Base-by-base conservation (phyloP, 2,329 filamentous ascomycete genomes). In the Penicillium sp. region DNA sequence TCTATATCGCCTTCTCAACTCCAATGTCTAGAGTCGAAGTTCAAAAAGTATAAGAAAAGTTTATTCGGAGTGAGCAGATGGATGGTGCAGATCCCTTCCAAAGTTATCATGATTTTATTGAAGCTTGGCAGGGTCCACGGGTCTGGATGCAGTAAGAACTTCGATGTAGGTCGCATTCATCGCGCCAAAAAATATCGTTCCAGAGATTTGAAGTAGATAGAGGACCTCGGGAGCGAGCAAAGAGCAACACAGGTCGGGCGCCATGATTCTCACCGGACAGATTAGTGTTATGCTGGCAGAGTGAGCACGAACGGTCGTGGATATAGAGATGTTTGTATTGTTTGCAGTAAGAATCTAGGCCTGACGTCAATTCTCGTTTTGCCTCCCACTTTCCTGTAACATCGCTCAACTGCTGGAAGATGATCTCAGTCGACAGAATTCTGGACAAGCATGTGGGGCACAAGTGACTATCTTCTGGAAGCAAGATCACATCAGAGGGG, bases 311-410 rank as follows among this genome's bases (percentile, higher is more conserved):
- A 34, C 11, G 21, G 16, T 9, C 4, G 43, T 27, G 44, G 42
- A 47, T 43, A 38, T 44, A 43, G 48, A 22, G 3, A 24, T 52
- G 47, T 60, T 59, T 50, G 58, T 32, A 50, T 16, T 18, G 46
- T 62, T 60, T 53, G 51, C 18, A 42, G 16, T 4, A 5, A 29
- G 11, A 42, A 16, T 22, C 38, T 52, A 47, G 36, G 21, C 39
- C 36, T 60, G 57, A 61, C 60, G 60, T 61, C 62, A 64, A 58
- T 21, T 8, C 6, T 11, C 16, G 7, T 44, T 8, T 54, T 14
- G 52, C 52, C 39, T 47, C 48, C 49, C 36, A 47, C 34, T 16
- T 45, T 21, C 36, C 44, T 42, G 47, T 32, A 49, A 40, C 40
- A 49, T 42, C 51, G 43, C 49, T 56, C 47, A 52, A 49, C 54